phyloP scores from a whole-genome alignment of 78 protist genomes.

The Dictyostelium intermedium region DNA sequence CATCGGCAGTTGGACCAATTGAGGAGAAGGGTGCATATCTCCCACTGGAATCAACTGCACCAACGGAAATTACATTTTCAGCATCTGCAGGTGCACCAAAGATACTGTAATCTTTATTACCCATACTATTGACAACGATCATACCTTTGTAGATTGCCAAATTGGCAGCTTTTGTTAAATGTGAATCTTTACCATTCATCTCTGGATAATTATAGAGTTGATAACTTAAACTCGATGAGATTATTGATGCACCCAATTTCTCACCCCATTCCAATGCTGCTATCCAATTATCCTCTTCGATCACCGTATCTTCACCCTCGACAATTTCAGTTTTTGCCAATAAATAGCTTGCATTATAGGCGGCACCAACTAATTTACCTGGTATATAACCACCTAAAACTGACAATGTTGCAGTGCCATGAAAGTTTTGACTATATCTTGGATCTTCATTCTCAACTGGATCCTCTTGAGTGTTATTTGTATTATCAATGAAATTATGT shows the following conservation, averaged over 20 bases:
- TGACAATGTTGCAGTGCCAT: conserved; percentile 77
- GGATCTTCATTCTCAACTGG: background rate
- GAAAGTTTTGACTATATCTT: conserved; percentile 32
- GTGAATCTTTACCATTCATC: background rate
- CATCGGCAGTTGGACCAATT: conserved; percentile 62
- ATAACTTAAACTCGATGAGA: conserved; percentile 47
- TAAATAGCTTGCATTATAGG: conserved; percentile 49
- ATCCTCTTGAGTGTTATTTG: background rate
- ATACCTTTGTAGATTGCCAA: conserved; percentile 43
- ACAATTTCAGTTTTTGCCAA: conserved; percentile 59
- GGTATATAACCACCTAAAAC: conserved; percentile 51
- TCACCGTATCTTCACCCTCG: background rate
- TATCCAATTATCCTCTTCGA: conserved; percentile 78
- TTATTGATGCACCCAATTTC: conserved; percentile 42
- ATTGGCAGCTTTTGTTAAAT: conserved; percentile 37
- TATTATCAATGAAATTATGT: conserved; percentile 41
- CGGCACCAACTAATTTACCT: conserved; percentile 58
- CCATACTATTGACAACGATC: conserved; percentile 43
- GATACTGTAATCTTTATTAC: conserved; percentile 26
- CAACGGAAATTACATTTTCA: conserved; percentile 44
- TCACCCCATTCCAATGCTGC: conserved; percentile 73
- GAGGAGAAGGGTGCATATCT: conserved; percentile 21
- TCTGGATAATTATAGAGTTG: conserved; percentile 43
- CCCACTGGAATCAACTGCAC: background rate
- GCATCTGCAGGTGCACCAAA: conserved; percentile 77